A percentile compares a stretch with the other conserved stretches of the same genome.
Conservation (phyloP, 768 basidiomycete species). For the Agrocybe praecox region DNA sequence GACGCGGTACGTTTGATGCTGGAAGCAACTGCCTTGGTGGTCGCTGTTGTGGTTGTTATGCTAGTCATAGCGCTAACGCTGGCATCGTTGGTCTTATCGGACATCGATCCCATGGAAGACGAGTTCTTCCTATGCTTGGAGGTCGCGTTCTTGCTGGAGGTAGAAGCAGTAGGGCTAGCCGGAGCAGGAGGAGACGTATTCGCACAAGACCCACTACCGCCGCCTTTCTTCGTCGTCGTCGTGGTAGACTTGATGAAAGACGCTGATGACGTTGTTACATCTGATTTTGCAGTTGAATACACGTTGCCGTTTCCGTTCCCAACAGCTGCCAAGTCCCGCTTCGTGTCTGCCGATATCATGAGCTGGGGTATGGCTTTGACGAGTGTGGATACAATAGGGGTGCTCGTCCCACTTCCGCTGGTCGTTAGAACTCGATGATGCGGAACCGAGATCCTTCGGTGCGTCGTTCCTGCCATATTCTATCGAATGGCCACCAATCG, state of each 20-base stretch:
- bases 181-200: constrained; percentile 11
- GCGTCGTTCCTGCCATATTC: constrained; percentile 25
- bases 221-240: constrained; percentile 20
- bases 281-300: background rate
- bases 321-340: constrained; percentile 1
- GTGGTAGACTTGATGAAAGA: background rate
- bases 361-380: background rate
- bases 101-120: background rate
- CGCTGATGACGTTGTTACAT: constrained; percentile 11
- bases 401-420: background rate
- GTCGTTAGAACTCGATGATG: background rate
- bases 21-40: constrained; percentile 4
- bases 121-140: background rate
- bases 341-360: constrained; percentile 4
- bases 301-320: background rate
- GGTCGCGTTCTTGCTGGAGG: background rate
- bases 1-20: constrained; percentile 10
- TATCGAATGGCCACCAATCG: background rate
- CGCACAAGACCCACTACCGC: background rate
- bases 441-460: background rate
- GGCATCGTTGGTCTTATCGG: background rate
- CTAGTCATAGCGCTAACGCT: background rate
- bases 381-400: background rate
- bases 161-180: background rate
- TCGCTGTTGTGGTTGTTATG: constrained; percentile 2